Conservation (phyloP, 331 rosid species). For the Malus hybrid region DNA sequence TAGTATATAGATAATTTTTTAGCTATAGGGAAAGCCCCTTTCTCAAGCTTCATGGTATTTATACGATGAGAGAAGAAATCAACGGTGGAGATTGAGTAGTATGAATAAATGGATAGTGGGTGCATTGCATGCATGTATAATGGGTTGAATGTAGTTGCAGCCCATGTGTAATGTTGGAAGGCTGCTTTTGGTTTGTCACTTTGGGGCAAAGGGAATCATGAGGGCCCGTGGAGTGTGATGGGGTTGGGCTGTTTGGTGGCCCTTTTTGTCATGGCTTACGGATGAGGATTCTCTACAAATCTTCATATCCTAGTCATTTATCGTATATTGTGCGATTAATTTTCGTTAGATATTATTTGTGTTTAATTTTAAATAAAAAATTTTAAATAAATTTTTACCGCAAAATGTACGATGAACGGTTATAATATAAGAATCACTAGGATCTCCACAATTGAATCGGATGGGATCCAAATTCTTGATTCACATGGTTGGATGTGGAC, state of each 20-base stretch:
- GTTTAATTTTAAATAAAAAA: too few relatives aligned
- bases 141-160: slow-evolving; percentile 55
- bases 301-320: too few relatives aligned
- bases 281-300: too few relatives aligned
- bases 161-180: slow-evolving; percentile 63
- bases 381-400: too few relatives aligned
- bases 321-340: too few relatives aligned
- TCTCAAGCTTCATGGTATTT: slow-evolving; percentile 14
- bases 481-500: too few relatives aligned
- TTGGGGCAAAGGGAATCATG: slow-evolving; percentile 39
- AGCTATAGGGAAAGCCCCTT: background rate
- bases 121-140: slow-evolving; percentile 8
- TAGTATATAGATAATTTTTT: background rate
- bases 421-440: too few relatives aligned
- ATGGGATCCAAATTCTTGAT: too few relatives aligned
- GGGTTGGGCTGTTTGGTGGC: slow-evolving; percentile 28
- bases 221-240: slow-evolving; percentile 38
- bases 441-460: too few relatives aligned
- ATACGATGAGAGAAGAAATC: background rate
- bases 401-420: too few relatives aligned
- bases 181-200: slow-evolving; percentile 22
- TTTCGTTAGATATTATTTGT: too few relatives aligned
- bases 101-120: background rate
- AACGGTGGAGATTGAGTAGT: slow-evolving; percentile 19
- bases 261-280: slow-evolving; percentile 9